Base-by-base conservation (phyloP, 2,329 filamentous ascomycete species). In the Fusarium humuli region DNA sequence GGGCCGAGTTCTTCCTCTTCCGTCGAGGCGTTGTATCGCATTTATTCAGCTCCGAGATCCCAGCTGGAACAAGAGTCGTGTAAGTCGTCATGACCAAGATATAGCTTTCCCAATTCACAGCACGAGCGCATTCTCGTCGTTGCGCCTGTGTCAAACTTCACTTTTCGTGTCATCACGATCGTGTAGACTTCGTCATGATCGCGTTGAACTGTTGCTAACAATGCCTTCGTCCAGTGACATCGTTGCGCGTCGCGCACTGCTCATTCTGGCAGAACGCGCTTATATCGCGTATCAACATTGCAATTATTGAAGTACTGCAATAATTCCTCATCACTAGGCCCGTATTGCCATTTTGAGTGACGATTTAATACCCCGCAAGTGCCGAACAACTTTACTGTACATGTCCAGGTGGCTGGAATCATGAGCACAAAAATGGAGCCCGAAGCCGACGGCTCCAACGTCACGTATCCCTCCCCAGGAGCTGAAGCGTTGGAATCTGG, bases 1-100 rank as follows among this genome's bases (percentile, higher is more conserved):
- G 73, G 68, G 76, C 77, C 78, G 81, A 82, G 81, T 83, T 83
- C 81, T 83, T 83, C 82, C 81, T 83, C 77, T 81, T 83, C 82
- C 82, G 82, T 81, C 78, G 75, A 78, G 72, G 73, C 72, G 72
- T 74, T 76, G 79, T 79, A 77, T 81, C 79, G 79, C 80, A 81
- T 81, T 81, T 81, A 81, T 80, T 79, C 79, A 80, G 79, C 71
- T 81, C 80, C 80, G 79, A 65, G 62, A 75, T 79, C 79, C 79
- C 78, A 71, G 34, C 34, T 37, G 34, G 72, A 75, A 74, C 73
- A 71, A 73, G 66, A 70, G 75, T 73, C 68, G 67, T 79, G 78
- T 81, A 79, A 81, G 79, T 81, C 73, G 61, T 45, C 65, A 68
- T 61, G 68, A 59, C 70, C 65, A 61, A 69, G 67, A 70, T 65